Evolutionary conservation across 106 monocot species (phyloP).

Genomic region (Hemerocallis citrina): DNA sequence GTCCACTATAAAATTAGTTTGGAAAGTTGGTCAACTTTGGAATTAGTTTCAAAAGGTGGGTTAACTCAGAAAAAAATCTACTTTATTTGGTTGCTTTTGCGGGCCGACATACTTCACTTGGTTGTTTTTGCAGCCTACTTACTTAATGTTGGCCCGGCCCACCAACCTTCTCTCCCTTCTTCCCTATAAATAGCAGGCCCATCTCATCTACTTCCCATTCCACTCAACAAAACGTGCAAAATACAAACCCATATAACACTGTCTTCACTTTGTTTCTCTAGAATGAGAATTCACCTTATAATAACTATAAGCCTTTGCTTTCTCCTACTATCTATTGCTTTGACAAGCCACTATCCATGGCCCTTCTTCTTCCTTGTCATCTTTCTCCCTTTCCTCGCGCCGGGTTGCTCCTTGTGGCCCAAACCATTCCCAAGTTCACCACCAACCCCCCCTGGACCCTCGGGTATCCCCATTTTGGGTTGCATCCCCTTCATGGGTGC

Average conservation of each 20-base stretch:
- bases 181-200: background rate
- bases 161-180: too few relatives aligned
- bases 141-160: background rate
- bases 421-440: too few relatives aligned
- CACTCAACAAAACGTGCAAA: too few relatives aligned
- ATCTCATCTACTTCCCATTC: background rate
- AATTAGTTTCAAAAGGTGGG: too few relatives aligned
- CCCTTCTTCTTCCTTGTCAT: background rate
- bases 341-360: background rate
- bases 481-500: constrained; percentile 34
- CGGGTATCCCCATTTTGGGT: constrained; percentile 52
- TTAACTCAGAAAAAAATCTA: too few relatives aligned
- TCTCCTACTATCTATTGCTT: background rate
- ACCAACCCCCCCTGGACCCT: constrained; percentile 24
- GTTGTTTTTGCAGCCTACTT: too few relatives aligned
- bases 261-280: background rate
- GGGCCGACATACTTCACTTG: too few relatives aligned
- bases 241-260: background rate
- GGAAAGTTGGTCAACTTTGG: too few relatives aligned
- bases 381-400: background rate
- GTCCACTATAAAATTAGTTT: too few relatives aligned
- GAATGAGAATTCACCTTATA: background rate
- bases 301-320: background rate
- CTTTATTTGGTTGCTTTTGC: background rate
- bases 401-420: too few relatives aligned